A percentile compares a stretch with the other conserved stretches of the same genome.
These are phyloP conservation scores for Somion occarium DNA, from an alignment of 1,284 basidiomycete species.

Conservation along the genomic window DNA sequence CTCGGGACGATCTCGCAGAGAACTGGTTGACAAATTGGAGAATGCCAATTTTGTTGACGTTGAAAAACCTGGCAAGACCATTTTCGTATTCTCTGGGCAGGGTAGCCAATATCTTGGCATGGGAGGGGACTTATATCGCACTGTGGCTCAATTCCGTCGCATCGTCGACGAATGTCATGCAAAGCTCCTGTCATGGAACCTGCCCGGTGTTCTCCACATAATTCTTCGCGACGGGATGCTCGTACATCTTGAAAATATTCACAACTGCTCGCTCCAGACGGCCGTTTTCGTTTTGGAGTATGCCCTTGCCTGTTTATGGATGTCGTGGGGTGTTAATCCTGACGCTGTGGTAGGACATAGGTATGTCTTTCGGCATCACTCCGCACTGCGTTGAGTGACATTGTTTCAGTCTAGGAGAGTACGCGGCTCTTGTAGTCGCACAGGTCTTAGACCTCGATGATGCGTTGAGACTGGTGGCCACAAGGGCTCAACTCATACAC, in stretches of 20 bases:
- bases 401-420: slow-evolving; percentile 50
- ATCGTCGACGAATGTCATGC: slow-evolving; percentile 54
- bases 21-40: slow-evolving; percentile 41
- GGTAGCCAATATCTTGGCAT: slow-evolving; percentile 64
- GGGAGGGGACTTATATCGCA: slow-evolving; percentile 51
- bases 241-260: slow-evolving; percentile 22
- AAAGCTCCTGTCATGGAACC: slow-evolving; percentile 43
- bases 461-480: slow-evolving; percentile 54
- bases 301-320: slow-evolving; percentile 55
- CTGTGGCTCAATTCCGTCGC: slow-evolving; percentile 38
- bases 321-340: slow-evolving; percentile 59
- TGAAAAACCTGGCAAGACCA: slow-evolving; percentile 28
- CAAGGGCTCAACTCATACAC: slow-evolving; percentile 50
- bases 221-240: slow-evolving; percentile 28
- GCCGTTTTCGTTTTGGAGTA: slow-evolving; percentile 59
- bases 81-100: slow-evolving; percentile 71
- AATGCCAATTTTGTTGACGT: slow-evolving; percentile 30
- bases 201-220: slow-evolving; percentile 43
- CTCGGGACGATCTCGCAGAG: slow-evolving; percentile 34
- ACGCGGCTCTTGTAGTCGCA: slow-evolving; percentile 57
- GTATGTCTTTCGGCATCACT: slow-evolving; percentile 31
- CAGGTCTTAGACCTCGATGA: slow-evolving; percentile 49
- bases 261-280: slow-evolving; percentile 46
- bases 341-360: slow-evolving; percentile 61
- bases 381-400: not conserved